Evolutionary conservation across 2,329 filamentous ascomycete genomes (phyloP).

Genomic region (Fusarium sp.): DNA sequence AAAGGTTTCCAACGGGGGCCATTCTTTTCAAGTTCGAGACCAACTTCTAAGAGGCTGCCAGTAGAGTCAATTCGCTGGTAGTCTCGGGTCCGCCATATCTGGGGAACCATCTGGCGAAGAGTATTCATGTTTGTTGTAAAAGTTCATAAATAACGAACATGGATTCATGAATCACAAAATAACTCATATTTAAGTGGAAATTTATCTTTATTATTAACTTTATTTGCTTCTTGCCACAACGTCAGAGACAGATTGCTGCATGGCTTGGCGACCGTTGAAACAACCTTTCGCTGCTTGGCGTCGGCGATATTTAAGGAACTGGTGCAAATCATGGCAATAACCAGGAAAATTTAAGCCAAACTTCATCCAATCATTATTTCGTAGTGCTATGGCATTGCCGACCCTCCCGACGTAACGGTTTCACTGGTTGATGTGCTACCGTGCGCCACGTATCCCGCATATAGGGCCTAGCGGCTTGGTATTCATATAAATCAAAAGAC

Average conservation of each 20-base stretch:
- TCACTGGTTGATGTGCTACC: no score
- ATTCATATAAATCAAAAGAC: no score
- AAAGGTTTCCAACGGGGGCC: fast-evolving
- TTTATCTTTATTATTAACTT: fast-evolving
- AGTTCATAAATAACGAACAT: no score
- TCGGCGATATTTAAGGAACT: neutral
- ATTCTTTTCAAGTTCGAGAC: neutral
- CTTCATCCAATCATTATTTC: neutral
- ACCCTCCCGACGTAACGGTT: neutral
- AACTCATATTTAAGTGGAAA: neutral
- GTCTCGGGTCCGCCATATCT: neutral
- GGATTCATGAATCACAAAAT: no score
- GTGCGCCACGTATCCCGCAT: no score
- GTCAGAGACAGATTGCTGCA: neutral
- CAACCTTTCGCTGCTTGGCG: neutral
- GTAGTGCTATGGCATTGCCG: neutral
- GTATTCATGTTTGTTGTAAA: neutral
- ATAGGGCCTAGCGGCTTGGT: no score
- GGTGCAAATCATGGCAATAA: neutral
- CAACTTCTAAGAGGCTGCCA: neutral
- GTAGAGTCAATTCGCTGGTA: neutral
- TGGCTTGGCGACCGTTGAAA: neutral
- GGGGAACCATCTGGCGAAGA: neutral
- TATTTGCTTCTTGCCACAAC: neutral
- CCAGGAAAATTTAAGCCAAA: fast-evolving